Conservation (phyloP, 179 eudicot species). For the Gypsophila paniculata region DNA sequence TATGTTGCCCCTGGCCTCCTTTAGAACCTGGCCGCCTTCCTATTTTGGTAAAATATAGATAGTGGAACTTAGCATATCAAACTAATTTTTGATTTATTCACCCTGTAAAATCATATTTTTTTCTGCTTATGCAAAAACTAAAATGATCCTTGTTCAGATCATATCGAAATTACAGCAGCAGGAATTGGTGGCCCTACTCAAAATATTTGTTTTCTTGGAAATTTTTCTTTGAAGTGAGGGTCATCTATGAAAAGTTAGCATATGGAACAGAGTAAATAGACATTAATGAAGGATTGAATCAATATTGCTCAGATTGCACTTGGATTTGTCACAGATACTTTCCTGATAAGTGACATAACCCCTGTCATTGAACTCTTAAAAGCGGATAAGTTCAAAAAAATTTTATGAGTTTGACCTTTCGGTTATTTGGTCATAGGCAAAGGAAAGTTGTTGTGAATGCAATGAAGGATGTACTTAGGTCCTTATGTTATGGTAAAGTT, state of each 20-base stretch:
- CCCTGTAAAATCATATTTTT: not conserved
- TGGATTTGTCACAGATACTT: not conserved
- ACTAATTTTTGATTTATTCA: not conserved
- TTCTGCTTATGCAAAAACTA: not conserved
- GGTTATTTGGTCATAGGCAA: not conserved
- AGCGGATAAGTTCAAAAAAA: not conserved
- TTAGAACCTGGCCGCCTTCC: too few relatives aligned
- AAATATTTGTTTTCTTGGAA: not conserved
- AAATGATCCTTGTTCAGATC: not conserved
- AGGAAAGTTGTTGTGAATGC: not conserved
- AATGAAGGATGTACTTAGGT: not conserved
- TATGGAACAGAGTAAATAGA: not conserved
- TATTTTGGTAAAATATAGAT: not conserved
- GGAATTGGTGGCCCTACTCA: not conserved
- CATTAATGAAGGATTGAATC: not conserved
- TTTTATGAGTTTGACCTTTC: not conserved
- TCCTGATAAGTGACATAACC: too few relatives aligned
- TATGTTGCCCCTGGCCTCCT: not conserved
- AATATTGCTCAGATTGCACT: not conserved
- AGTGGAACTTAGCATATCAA: not conserved
- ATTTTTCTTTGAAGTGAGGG: too few relatives aligned
- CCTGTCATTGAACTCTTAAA: not conserved
- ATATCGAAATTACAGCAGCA: not conserved
- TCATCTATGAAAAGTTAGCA: not conserved
- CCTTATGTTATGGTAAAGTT: not conserved